Evolutionary conservation across 805 yeast genomes (phyloP), one percentile per base, ranked within the genome.

Genomic region (Barnettozyma pratensis): DNA sequence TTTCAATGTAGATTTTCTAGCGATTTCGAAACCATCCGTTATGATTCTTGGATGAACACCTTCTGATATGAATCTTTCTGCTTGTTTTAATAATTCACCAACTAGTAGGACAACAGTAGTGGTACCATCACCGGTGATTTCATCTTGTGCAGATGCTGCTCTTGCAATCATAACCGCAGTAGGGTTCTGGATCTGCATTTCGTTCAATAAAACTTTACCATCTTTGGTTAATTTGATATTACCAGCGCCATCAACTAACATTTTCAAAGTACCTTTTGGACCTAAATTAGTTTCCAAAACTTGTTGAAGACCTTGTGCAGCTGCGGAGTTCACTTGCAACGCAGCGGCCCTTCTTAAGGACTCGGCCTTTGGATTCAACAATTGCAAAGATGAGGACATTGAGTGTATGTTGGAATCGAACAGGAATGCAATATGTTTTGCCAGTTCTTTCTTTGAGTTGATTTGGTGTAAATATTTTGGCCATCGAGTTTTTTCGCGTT

Each of bases 71-170:
- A 80, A 91, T 57, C 97, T 78, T 65, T 92, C 94, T 29, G 98
- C 97, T 69, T 94, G 98, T 65, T 87, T 88, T 65, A 94, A 76
- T 52, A 94, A 73, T 67, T 92, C 97, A 48, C 99, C 99, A 39
- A 94, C 99, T 47, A 91, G 76, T 54, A 95, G 75, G 41, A 91
- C 92, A 47, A 94, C 99, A 2, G 97, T 86, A 6, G 98, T 92
- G 47, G 99, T 94, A 55, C 99, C 99, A 69, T 94, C 99, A 44
- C 99, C 99, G n/a, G 98, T 87, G 64, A 94, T 89, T 68, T 94
- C 99, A 67, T 94, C 99, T 70, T 94, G 99, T 0, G 99, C 97
- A 41, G 96, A 82, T 44, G 99, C 99, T 11, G 98, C 99, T 56
- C 98, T 79, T 3, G 99, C 96, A 70, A 86, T 86, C 87, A 86